Evolutionary conservation across 2,329 filamentous ascomycete genomes (phyloP), one percentile per base, ranked within the genome.

Genomic region (Aspergillus uvarum): DNA sequence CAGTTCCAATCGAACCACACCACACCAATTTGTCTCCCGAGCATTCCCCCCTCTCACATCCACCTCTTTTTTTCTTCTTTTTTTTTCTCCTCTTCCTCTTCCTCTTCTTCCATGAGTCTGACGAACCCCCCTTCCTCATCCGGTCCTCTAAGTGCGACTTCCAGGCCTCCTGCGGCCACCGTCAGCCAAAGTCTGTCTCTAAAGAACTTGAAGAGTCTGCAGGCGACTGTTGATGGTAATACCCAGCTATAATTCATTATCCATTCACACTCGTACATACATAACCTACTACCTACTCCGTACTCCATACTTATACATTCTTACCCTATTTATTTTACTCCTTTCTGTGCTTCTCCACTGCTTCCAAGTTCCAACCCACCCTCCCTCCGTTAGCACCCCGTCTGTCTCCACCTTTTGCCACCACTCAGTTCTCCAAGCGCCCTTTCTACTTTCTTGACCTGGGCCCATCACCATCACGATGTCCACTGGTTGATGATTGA

Each of bases 141-240:
- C 67, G 75, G 74, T 59, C 72, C 75, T 58, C 67, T 76, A 67
- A 71, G 74, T 67, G 68, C 74, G 60, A 71, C 72, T 63, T 69
- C 74, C 65, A 72, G 72, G 68, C 68, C 73, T 53, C 68, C 70
- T 58, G 68, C 63, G 62, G 66, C 70, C 54, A 62, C 67, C 52
- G 66, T 69, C 61, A 69, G 67, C 63, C 69, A 71, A 60, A 74
- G 69, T 64, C 70, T 74, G 64, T 72, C 69, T 59, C 67, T 76
- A 64, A 80, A 79, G 70, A 75, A 29, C 26, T 29, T 29, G 26
- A 29, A 77, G 68, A 76, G 68, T 63, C 70, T 78, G 57, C 77
- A 79, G 70, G 72, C 75, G 63, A 71, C 74, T 67, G 76, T 78
- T 65, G 79, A 80, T 72, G 79, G 79, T 81, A 78, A 78, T 73